A percentile compares a stretch with the other conserved stretches of the same genome.
These are phyloP conservation scores for Moesziomyces parantarcticus DNA, from an alignment of 1,284 basidiomycete genomes.

Conservation along the genomic window DNA sequence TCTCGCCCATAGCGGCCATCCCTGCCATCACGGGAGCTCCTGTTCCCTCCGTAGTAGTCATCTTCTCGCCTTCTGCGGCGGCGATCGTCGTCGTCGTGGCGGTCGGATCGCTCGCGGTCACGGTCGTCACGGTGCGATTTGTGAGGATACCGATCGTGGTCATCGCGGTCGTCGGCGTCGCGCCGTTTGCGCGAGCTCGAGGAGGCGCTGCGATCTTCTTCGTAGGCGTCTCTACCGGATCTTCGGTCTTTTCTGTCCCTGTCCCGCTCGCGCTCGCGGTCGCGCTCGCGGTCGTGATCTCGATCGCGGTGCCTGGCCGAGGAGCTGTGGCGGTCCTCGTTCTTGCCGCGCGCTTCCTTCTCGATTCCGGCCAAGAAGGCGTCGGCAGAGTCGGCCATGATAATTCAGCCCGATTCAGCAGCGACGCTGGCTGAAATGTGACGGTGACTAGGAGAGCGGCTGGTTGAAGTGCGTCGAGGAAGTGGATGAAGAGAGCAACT, in stretches of 20 bases:
- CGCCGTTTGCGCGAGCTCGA: conserved; percentile 25
- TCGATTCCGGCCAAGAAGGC: conserved; percentile 48
- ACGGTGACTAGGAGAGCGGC: not conserved
- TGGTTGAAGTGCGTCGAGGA: not conserved
- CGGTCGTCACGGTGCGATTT: conserved; percentile 38
- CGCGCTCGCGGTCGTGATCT: conserved; percentile 23
- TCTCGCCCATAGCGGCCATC: conserved; percentile 14
- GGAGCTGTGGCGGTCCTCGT: conserved; percentile 18
- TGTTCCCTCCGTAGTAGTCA: conserved; percentile 38
- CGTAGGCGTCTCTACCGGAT: conserved; percentile 28
- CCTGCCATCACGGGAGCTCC: conserved; percentile 20
- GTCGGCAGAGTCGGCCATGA: conserved; percentile 42
- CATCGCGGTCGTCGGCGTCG: conserved; percentile 39
- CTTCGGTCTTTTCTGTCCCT: conserved; percentile 35
- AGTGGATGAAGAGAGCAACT: not conserved
- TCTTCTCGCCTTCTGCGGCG: conserved; percentile 45
- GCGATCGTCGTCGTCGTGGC: conserved; percentile 59
- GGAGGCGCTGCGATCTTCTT: conserved; percentile 28
- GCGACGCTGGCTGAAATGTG: not conserved
- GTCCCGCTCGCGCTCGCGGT: conserved; percentile 21
- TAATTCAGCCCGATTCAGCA: not conserved
- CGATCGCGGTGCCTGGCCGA: conserved; percentile 7
- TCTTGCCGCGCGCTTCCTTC: conserved; percentile 32
- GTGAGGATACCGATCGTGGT: conserved; percentile 39
- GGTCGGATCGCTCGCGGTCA: conserved; percentile 30